These are phyloP conservation scores for Psilocybe sp. DNA, from an alignment of 768 basidiomycete genomes.

Conservation along the genomic window DNA sequence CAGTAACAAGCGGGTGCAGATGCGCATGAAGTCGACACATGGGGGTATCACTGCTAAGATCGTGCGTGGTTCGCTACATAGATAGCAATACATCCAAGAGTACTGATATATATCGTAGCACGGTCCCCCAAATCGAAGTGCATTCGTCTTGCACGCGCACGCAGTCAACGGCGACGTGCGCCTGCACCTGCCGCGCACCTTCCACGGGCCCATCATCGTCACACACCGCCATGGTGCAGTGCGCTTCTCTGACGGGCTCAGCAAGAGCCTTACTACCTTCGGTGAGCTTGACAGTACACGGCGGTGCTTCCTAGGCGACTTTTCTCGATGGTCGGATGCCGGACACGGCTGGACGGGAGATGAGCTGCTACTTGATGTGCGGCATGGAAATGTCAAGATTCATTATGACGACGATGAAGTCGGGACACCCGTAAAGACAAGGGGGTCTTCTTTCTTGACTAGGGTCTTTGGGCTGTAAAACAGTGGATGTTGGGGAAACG, in stretches of 20 bases:
- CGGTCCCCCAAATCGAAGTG: constrained; percentile 16
- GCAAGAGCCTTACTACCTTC: constrained; percentile 26
- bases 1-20: constrained; percentile 15
- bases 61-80: constrained; percentile 14
- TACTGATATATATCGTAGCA: constrained; percentile 8
- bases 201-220: constrained; percentile 35
- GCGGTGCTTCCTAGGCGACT: constrained; percentile 42
- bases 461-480: constrained; percentile 21
- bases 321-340: constrained; percentile 23
- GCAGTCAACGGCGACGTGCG: constrained; percentile 30
- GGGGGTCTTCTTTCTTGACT: constrained; percentile 17
- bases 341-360: constrained; percentile 35
- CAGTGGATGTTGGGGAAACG: not conserved
- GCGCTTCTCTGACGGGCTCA: constrained; percentile 31
- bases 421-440: constrained; percentile 17
- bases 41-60: constrained; percentile 27
- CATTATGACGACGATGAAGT: constrained; percentile 33
- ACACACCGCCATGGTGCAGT: constrained; percentile 29
- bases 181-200: constrained; percentile 36
- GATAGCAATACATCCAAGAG: not conserved
- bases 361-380: constrained; percentile 32
- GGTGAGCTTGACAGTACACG: constrained; percentile 27
- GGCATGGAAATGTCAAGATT: constrained; percentile 34
- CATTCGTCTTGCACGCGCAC: constrained; percentile 23
- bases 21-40: constrained; percentile 25